A percentile compares a stretch with the other conserved stretches of the same genome.
phyloP scores from a whole-genome alignment of 768 basidiomycete genomes.

The Boletus vermiculosoides region DNA sequence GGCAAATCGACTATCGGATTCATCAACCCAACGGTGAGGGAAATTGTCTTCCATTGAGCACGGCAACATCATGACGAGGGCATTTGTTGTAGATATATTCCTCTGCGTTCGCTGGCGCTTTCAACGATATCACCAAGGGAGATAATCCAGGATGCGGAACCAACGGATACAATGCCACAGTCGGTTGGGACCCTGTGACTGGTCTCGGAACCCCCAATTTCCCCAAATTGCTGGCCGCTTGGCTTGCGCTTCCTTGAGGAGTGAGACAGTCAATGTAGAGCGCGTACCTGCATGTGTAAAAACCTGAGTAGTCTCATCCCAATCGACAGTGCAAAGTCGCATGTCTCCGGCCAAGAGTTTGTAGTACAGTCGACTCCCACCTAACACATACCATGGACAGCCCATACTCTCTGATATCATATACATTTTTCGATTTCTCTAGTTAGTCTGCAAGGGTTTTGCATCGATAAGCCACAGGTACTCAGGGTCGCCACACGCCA shows the following conservation, averaged over 20 bases:
- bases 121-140: conserved; percentile 24
- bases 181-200: conserved; percentile 35
- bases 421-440: too few relatives aligned
- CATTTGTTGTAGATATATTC: conserved; percentile 18
- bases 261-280: neutral
- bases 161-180: conserved; percentile 22
- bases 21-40: conserved; percentile 46
- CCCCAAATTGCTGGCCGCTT: conserved; percentile 43
- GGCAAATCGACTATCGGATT: conserved; percentile 38
- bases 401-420: too few relatives aligned
- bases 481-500: too few relatives aligned
- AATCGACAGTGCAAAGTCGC: too few relatives aligned
- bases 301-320: too few relatives aligned
- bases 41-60: conserved; percentile 16
- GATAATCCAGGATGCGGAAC: conserved; percentile 31
- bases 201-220: conserved; percentile 46
- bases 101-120: conserved; percentile 8
- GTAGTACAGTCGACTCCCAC: too few relatives aligned
- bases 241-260: conserved; percentile 39
- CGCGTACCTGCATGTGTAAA: neutral
- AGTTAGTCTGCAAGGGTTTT: too few relatives aligned
- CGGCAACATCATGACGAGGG: neutral
- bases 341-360: too few relatives aligned
- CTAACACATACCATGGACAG: too few relatives aligned
- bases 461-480: too few relatives aligned